Conservation (phyloP, 129 eudicot species). For the Pulicaria dysenterica region DNA sequence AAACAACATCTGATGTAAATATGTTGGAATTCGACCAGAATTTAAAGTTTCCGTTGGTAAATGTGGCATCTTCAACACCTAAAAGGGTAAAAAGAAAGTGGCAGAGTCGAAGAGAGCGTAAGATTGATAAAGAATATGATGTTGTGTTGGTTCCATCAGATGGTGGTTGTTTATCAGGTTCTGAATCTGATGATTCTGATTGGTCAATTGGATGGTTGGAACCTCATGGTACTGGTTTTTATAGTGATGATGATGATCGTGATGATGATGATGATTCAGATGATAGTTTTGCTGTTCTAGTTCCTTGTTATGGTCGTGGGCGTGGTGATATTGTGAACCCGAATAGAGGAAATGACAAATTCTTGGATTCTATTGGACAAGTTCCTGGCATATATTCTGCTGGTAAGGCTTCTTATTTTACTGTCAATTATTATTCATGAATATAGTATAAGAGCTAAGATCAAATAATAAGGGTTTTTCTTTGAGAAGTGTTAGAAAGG, state of each 20-base stretch:
- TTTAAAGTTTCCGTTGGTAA: conserved; percentile 46
- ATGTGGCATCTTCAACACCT: conserved; percentile 41
- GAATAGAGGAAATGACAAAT: conserved; percentile 37
- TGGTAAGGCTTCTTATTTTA: conserved; percentile 45
- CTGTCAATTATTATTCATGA: not conserved
- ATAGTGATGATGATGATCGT: conserved; percentile 59
- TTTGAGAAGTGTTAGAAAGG: no score
- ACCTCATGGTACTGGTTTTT: conserved; percentile 83
- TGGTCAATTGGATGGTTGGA: conserved; percentile 95
- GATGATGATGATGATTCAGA: conserved; percentile 37
- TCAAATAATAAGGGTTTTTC: no score
- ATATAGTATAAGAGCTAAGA: conserved; percentile 13
- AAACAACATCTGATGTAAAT: conserved; percentile 37
- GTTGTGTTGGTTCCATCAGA: conserved; percentile 80
- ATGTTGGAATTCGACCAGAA: conserved; percentile 43
- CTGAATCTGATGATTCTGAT: conserved; percentile 90
- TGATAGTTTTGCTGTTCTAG: conserved; percentile 78
- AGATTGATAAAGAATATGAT: conserved; percentile 73
- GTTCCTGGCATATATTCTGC: conserved; percentile 46
- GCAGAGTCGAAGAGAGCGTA: conserved; percentile 70
- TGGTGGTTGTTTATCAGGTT: conserved; percentile 81
- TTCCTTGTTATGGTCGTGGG: conserved; percentile 77
- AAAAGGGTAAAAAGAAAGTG: conserved; percentile 63
- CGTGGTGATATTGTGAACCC: conserved; percentile 26
- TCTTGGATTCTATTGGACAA: conserved; percentile 39